Base-by-base conservation (phyloP, 2,329 filamentous ascomycete species). In the Acarospora socialis region DNA sequence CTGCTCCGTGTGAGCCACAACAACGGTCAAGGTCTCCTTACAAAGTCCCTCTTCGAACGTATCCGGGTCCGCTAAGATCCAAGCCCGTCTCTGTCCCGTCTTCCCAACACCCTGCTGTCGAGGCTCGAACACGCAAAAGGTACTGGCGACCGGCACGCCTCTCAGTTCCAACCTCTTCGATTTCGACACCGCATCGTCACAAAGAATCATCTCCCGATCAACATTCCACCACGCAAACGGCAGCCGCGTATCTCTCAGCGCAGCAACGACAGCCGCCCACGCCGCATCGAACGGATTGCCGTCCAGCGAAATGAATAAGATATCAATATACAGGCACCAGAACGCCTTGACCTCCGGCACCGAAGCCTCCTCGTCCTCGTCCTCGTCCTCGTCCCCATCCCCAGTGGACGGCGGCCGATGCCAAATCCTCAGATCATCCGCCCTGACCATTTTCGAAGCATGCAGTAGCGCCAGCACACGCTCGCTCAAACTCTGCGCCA, bases 241-340 rank as follows among this genome's bases (percentile, higher is more conserved):
- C 7, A 98, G 59, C 36, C 66, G 71, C 4, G 82, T 87, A 53
- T 90, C 73, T 32, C 64, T 66, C 37, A 98, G 60, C 5, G 90
- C 87, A 6, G 86, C 81, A 14, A 93, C 55, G 0, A 92, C 67
- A 8, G 83, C 76, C 1, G 78, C 70, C 86, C 87, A 95, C 0
- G 83, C 82, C 1, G 82, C 81, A 49, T 98, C 87, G 43, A 95
- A 86, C 2, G 83, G 73, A 47, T 90, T 92, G 4, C 87, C 87
- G 42, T 93, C 86, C 30, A 93, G 73, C 0, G 82, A 92, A 43
- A 98, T 77, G 57, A 93, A 90, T 49, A 94, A 70, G n/a, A 94
- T 66, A 50, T 95, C 87, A 43, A 98, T 81, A 55, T 93, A 94
- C 13, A 98, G 71, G 7, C 81, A 77, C 90, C 87, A 98, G 55